Base-by-base conservation (phyloP, 2,329 filamentous ascomycete species). In the Coleophoma crateriformis region DNA sequence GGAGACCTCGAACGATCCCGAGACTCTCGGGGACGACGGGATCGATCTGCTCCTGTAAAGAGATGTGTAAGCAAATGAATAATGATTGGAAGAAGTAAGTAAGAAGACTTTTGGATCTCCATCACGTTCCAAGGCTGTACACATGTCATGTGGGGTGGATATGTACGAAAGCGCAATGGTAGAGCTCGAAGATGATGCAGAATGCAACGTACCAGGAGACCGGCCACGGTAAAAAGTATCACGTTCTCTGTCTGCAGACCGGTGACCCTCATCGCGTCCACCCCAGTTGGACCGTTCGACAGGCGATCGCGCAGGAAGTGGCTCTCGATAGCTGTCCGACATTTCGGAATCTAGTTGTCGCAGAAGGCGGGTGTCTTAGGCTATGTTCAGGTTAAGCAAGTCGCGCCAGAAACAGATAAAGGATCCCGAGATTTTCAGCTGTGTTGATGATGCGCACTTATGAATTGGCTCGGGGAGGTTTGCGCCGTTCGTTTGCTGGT, bases 1-100 rank as follows among this genome's bases (percentile, higher is more conserved):
- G 87, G 88, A 1, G 88, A 92, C 48, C 88, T 82, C 33, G 86
- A 90, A 55, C 85, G 75, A 47, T 76, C 74, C 38, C 81, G 84
- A 44, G 41, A 33, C 46, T 76, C 74, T 37, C 83, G 85, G 45
- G 68, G 67, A 52, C 71, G 67, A 52, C 79, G 74, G 46, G 55
- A 63, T 49, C 81, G 76, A 15, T 85, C 82, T 54, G 72, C 73
- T 45, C 75, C 81, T 84, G 55, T 45, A 51, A 50, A 46, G 66
- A 58, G 50, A 49, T 47, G 41, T 39, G 50, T 54, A 58, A 62
- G 54, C 48, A 49, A 19, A 42, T 19, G 3, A 33, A 1, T 39
- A 37, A 15, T 37, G 44, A 46, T 14, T 32, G 41, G 15, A 27
- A 27, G 14, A 47, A 47, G 33, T 10, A 45, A 33, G 42, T 4